Conservation (phyloP, 495 filamentous ascomycete species). For the Astrocystis sublimbata region DNA sequence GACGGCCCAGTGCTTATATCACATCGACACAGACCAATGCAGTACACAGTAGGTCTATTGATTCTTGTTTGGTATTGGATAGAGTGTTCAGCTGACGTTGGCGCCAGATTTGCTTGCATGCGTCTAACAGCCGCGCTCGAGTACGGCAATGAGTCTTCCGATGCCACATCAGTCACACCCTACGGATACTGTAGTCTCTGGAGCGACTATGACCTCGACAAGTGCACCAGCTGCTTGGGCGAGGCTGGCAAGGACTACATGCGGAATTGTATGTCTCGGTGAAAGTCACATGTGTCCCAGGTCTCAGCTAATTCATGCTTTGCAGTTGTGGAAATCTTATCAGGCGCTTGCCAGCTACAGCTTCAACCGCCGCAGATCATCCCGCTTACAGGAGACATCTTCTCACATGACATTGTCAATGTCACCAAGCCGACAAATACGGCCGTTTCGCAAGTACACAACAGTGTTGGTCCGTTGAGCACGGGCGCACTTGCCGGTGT, state of each 20-base stretch:
- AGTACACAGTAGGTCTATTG: conserved; percentile 38
- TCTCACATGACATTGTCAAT: conserved; percentile 45
- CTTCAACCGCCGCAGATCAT: conserved; percentile 41
- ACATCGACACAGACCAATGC: conserved; percentile 36
- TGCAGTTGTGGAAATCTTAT: conserved; percentile 44
- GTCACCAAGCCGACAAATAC: conserved; percentile 42
- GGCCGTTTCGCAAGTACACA: conserved; percentile 20
- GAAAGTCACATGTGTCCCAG: neutral
- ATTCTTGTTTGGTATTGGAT: neutral
- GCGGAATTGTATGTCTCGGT: conserved; percentile 40
- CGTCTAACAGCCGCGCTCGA: conserved; percentile 37
- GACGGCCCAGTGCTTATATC: conserved; percentile 42
- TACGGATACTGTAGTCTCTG: conserved; percentile 47
- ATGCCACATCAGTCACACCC: conserved; percentile 27
- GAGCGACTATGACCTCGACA: conserved; percentile 31
- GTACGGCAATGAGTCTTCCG: conserved; percentile 38
- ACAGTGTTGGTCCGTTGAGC: conserved; percentile 38
- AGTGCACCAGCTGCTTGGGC: conserved; percentile 40
- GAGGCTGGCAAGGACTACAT: conserved; percentile 28
- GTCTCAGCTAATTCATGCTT: conserved; percentile 14
- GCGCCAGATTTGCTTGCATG: conserved; percentile 43
- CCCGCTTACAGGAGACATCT: conserved; percentile 49
- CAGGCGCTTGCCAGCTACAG: conserved; percentile 49
- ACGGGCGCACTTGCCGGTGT: conserved; percentile 56
- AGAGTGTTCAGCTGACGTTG: neutral